phyloP scores from a whole-genome alignment of 306 rosid genomes.

The Rosa multiflora region DNA sequence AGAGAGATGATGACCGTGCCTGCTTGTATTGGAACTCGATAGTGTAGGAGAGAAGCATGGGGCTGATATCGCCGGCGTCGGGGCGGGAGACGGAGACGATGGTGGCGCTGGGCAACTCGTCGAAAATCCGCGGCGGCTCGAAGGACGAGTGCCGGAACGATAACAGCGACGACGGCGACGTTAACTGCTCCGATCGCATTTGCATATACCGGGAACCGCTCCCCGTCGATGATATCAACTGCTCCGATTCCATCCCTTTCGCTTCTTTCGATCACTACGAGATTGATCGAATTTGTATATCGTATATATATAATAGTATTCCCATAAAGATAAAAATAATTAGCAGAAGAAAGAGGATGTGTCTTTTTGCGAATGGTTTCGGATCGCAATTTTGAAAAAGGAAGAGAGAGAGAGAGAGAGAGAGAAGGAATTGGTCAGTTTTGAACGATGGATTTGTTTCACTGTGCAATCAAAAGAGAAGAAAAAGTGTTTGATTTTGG shows the following conservation, averaged over 20 bases:
- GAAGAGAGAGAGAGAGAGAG: neutral
- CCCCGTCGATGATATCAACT: constrained; percentile 46
- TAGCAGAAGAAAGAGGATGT: neutral
- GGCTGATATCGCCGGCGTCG: constrained; percentile 85
- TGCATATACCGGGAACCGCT: constrained; percentile 62
- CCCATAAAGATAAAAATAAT: neutral
- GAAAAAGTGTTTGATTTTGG: neutral
- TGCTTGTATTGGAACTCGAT: constrained; percentile 85
- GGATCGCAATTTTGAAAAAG: neutral
- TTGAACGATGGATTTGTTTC: neutral
- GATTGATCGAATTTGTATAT: constrained; percentile 1
- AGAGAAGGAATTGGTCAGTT: neutral
- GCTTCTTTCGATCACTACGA: constrained; percentile 5
- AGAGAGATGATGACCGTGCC: constrained; percentile 33
- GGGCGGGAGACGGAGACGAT: constrained; percentile 94
- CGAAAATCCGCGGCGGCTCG: constrained; percentile 67
- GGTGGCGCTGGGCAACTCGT: constrained; percentile 75
- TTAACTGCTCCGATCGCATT: constrained; percentile 58
- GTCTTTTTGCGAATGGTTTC: neutral
- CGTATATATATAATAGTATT: neutral
- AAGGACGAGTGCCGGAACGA: constrained; percentile 40
- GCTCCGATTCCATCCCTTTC: constrained; percentile 63
- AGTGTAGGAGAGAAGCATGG: constrained; percentile 88
- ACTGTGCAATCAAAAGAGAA: neutral
- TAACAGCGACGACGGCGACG: constrained; percentile 40